A percentile compares a stretch with the other conserved stretches of the same genome.
Conservation (phyloP, 345 rosid species). For the Acer negundo region DNA sequence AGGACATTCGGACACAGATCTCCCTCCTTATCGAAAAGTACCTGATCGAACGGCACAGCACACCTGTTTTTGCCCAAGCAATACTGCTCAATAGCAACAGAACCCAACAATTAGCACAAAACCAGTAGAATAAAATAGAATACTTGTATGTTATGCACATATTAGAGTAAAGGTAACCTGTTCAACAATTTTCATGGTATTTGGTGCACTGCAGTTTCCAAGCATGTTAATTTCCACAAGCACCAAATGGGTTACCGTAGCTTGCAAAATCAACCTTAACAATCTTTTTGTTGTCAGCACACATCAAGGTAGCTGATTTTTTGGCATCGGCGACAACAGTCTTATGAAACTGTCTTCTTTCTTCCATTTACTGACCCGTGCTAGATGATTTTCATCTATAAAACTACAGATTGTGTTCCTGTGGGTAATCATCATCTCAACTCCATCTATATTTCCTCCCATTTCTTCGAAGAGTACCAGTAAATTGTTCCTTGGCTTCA, state of each 20-base stretch:
- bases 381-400: slow-evolving; percentile 33
- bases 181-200: slow-evolving; percentile 37
- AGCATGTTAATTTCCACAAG: slow-evolving; percentile 34
- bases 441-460: slow-evolving; percentile 30
- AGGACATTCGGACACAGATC: slow-evolving; percentile 31
- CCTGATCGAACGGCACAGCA: slow-evolving; percentile 29
- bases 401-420: slow-evolving; percentile 51
- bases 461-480: slow-evolving; percentile 47
- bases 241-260: slow-evolving; percentile 45
- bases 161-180: slow-evolving; percentile 12
- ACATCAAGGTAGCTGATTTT: slow-evolving; percentile 32
- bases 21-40: slow-evolving; percentile 21
- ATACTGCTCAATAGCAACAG: slow-evolving; percentile 22
- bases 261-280: slow-evolving; percentile 43
- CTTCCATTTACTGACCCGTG: slow-evolving; percentile 33
- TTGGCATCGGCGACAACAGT: slow-evolving; percentile 19
- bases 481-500: slow-evolving; percentile 42
- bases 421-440: slow-evolving; percentile 36
- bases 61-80: slow-evolving; percentile 44
- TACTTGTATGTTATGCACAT: neutral
- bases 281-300: slow-evolving; percentile 32
- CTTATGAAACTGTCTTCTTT: slow-evolving; percentile 25
- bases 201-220: slow-evolving; percentile 42
- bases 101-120: neutral
- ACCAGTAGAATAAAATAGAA: neutral